Evolutionary conservation across 495 filamentous ascomycete species (phyloP), one percentile per base, ranked within the genome.

Genomic region (Penicillium nucicola): DNA sequence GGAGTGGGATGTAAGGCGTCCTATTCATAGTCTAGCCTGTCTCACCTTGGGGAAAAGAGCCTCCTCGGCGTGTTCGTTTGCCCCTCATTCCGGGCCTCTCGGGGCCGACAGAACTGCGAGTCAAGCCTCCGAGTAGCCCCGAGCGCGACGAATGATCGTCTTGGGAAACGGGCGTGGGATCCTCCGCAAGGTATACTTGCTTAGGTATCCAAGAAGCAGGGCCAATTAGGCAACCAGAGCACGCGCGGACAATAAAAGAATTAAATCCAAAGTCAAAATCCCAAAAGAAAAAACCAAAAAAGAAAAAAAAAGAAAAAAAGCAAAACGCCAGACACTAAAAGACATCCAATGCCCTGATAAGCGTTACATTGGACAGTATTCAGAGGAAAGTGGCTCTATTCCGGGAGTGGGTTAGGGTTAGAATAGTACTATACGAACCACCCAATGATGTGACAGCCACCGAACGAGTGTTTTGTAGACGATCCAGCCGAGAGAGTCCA

Each of bases 291-390:
- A 35, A 50, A 50, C n/a, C n/a, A 28, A 35, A 22, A 36, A 31
- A 42, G 37, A 52, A 47, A 30, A 23, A 43, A 36, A 36, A 23
- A 20, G 17, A 44, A 42, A 15, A 19, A 20, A 22, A 12, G 3
- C 17, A 30, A 22, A 11, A 36, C 43, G 18, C 8, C 12, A 44
- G 33, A 33, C 11, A 11, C 31, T 15, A 30, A 32, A 14, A 48
- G 25, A 15, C 23, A 41, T 37, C 34, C 39, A 19, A 25, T 23
- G 20, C 14, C 35, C n/a, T 17, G 18, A 35, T 34, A 25, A 50
- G 28, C 32, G 51, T 58, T 58, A 54, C 55, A 54, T 58, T 55
- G 46, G 52, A 32, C 33, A 19, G 46, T 15, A 28, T 50, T 50
- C n/a, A 44, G 43, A 48, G 20, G 41, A 31, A 36, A 36, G 40